Percentiles rank a stretch among this genome's conserved stretches.
Conservation (phyloP, 1,139 yeast genomes). For the Protomyces gravidus region DNA sequence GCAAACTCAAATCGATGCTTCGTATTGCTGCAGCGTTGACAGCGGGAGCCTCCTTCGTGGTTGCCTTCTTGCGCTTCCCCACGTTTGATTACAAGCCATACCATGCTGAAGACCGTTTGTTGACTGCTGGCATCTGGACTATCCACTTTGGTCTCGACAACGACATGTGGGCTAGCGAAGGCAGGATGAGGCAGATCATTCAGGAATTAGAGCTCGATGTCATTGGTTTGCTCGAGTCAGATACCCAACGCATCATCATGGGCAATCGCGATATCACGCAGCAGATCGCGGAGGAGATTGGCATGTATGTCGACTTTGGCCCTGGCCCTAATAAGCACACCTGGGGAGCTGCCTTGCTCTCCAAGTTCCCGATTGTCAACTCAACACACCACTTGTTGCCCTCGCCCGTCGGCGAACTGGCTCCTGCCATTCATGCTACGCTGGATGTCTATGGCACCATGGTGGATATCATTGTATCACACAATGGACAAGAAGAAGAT, state of each 20-base stretch:
- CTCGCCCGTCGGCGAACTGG: constrained; percentile 94
- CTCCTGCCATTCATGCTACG: constrained; percentile 97
- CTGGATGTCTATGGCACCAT: constrained; percentile 77
- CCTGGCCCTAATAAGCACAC: constrained; percentile 98
- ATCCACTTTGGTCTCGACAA: constrained; percentile 94
- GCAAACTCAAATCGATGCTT: constrained; percentile 35
- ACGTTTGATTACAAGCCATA: constrained; percentile 61
- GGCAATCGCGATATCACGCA: constrained; percentile 94
- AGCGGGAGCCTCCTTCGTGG: constrained; percentile 30
- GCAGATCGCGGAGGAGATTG: constrained; percentile 83
- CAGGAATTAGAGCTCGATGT: constrained; percentile 84
- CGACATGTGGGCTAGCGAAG: constrained; percentile 97
- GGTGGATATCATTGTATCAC: constrained; percentile 93
- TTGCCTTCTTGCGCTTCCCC: constrained; percentile 60
- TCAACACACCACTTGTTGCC: constrained; percentile 90
- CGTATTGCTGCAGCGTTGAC: constrained; percentile 38
- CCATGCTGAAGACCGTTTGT: constrained; percentile 66
- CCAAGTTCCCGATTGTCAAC: constrained; percentile 86
- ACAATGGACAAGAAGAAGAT: constrained; percentile 97
- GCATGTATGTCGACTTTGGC: constrained; percentile 93
- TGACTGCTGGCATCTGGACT: constrained; percentile 97
- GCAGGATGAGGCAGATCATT: constrained; percentile 77
- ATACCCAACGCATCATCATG: constrained; percentile 88
- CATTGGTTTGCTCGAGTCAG: constrained; percentile 84
- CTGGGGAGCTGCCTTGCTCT: constrained; percentile 91